phyloP scores from a whole-genome alignment of 305 asterid genomes.

The Rubia peregrina region DNA sequence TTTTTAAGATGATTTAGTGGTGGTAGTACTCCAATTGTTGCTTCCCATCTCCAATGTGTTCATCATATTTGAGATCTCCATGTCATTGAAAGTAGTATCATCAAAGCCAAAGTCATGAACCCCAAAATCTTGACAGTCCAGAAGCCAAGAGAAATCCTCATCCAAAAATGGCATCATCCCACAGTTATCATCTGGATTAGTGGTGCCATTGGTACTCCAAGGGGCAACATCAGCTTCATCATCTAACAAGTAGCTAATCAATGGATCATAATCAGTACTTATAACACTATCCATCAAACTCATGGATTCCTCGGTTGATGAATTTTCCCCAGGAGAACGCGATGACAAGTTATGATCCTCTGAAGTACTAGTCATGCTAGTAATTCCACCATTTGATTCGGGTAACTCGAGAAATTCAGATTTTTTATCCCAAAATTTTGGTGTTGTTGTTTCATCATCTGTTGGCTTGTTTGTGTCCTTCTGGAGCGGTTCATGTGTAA shows the following conservation, averaged over 20 bases:
- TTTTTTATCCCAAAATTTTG: constrained; percentile 18
- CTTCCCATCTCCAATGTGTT: constrained; percentile 25
- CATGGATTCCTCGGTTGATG: constrained; percentile 39
- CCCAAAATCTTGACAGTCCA: constrained; percentile 44
- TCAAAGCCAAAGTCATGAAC: constrained; percentile 58
- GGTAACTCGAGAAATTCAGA: constrained; percentile 12
- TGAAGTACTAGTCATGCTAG: constrained; percentile 6
- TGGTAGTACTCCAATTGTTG: constrained; percentile 11
- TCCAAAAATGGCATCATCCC: constrained; percentile 23
- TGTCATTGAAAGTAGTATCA: constrained; percentile 18
- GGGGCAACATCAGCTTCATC: constrained; percentile 34
- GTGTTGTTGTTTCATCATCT: constrained; percentile 14
- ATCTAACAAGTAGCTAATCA: constrained; percentile 50
- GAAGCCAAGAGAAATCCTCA: constrained; percentile 26
- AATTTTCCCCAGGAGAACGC: constrained; percentile 35
- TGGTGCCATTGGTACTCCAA: constrained; percentile 35
- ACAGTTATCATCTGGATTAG: neutral
- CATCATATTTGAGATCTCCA: constrained; percentile 25
- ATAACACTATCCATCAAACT: constrained; percentile 3
- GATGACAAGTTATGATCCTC: constrained; percentile 35
- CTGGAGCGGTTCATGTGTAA: constrained; percentile 64
- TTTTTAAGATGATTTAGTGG: constrained; percentile 1
- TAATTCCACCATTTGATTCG: constrained; percentile 1
- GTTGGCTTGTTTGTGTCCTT: constrained; percentile 21
- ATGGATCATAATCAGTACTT: constrained; percentile 41